Evolutionary conservation across 352 stramenopile genomes (phyloP).

Genomic region (Phytophthora hybrid): DNA sequence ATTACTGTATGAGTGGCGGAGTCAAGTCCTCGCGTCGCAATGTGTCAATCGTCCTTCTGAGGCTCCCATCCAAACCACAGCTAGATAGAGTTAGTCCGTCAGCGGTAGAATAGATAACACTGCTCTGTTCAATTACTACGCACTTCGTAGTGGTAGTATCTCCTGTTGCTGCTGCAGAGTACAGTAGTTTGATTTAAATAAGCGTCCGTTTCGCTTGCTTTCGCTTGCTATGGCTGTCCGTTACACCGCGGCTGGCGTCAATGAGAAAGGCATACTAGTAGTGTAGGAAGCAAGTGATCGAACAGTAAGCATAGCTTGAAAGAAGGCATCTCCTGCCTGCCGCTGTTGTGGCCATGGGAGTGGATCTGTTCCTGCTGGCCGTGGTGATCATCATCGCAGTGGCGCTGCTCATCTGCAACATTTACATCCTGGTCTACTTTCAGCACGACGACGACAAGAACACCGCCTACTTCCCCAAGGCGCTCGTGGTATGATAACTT

Average conservation of each 20-base stretch:
- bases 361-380: slow-evolving; percentile 91
- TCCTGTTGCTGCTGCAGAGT: background rate
- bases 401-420: slow-evolving; percentile 85
- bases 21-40: slow-evolving; percentile 32
- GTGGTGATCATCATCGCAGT: slow-evolving; percentile 90
- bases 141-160: too few relatives aligned
- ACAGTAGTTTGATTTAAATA: background rate
- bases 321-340: background rate
- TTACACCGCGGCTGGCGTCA: slow-evolving; percentile 14
- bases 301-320: background rate
- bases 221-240: slow-evolving; percentile 3
- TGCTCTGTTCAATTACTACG: too few relatives aligned
- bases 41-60: slow-evolving; percentile 65
- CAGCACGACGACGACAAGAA: slow-evolving; percentile 96
- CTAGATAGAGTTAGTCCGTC: background rate
- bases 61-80: slow-evolving; percentile 29
- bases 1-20: slow-evolving; percentile 64
- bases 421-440: slow-evolving; percentile 94
- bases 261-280: slow-evolving; percentile 42
- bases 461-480: slow-evolving; percentile 92
- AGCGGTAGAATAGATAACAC: background rate
- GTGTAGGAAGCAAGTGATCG: background rate
- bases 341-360: slow-evolving; percentile 48
- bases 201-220: slow-evolving; percentile 9
- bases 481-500: slow-evolving; percentile 71